Base-by-base conservation (phyloP, 163 green algal species). In the Scenedesmus sp. region DNA sequence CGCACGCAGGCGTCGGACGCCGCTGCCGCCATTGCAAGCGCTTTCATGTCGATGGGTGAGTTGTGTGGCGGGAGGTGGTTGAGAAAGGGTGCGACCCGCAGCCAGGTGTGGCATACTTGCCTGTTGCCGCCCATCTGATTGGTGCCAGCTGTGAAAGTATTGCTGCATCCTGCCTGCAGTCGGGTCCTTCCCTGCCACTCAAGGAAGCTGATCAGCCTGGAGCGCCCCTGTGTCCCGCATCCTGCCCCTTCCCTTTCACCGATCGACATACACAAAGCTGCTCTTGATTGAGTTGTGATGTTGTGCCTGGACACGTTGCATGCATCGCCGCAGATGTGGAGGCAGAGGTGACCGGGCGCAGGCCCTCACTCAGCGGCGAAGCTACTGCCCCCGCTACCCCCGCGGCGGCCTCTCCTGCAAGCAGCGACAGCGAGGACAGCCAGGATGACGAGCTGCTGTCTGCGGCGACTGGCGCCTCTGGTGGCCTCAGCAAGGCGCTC, bases 1-100 rank as follows among this genome's bases (percentile, higher is more conserved):
- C 56, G 73, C 22, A 51, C 33, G 16, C 40, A 61, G 30, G 40
- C 73, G 24, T 59, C 72, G 2, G 46, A 84, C 3, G 85, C 85
- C 2, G 85, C 85, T 72, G 85, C 87, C 40, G 87, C 87, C 10
- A 68, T 91, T 13, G 87, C 87, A 22, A 91, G 83, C 56, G 87
- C 87, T 1, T 30, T 91, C 26, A 49, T 72, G 35, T 76, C 78
- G 16, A 72, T 91, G 87, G 78, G 78, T 87, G 51, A 76, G 78
- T 30, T 7, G 18, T 9, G 35, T 30, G 40, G 42, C 56, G 9
- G 12, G 16, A 43, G 12, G 12, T 70, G 49, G 6, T 37, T n/a
- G n/a, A n/a, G n/a, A n/a, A n/a, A n/a, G n/a, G n/a, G n/a, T n/a
- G n/a, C n/a, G n/a, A n/a, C n/a, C n/a, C n/a, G n/a, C n/a, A n/a